These are phyloP conservation scores for Casuarina equisetifolia DNA, from an alignment of 306 rosid species.

Conservation along the genomic window DNA sequence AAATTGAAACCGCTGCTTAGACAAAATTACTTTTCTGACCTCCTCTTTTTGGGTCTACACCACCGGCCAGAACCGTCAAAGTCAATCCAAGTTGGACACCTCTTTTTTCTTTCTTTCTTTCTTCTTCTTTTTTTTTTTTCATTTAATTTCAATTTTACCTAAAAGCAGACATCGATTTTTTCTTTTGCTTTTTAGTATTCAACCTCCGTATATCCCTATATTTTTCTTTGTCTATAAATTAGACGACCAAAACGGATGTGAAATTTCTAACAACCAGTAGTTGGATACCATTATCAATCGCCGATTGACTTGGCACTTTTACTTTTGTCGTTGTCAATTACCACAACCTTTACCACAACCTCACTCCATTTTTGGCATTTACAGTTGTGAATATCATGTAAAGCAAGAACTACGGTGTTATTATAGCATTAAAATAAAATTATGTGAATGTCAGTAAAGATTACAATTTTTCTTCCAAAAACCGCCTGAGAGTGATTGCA, in stretches of 20 bases:
- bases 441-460: too few species aligned
- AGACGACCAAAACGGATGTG: too few species aligned
- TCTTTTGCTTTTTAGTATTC: background rate
- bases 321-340: too few species aligned
- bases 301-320: background rate
- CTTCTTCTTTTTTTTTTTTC: background rate
- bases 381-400: background rate
- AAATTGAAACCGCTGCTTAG: conserved; percentile 35
- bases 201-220: background rate
- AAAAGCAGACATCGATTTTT: too few species aligned
- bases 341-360: background rate
- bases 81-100: too few species aligned
- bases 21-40: conserved; percentile 34
- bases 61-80: too few species aligned
- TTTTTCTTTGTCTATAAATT: too few species aligned
- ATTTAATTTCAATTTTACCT: too few species aligned
- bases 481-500: background rate
- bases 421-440: too few species aligned
- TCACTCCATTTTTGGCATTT: background rate
- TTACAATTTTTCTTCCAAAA: too few species aligned
- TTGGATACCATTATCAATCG: background rate
- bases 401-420: too few species aligned
- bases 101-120: background rate
- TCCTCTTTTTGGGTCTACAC: background rate
- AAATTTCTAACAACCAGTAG: background rate